Percentiles rank a stretch among this genome's conserved stretches.
Conservation (phyloP, 176 grass and related monocot species). For the Zizania latifolia region DNA sequence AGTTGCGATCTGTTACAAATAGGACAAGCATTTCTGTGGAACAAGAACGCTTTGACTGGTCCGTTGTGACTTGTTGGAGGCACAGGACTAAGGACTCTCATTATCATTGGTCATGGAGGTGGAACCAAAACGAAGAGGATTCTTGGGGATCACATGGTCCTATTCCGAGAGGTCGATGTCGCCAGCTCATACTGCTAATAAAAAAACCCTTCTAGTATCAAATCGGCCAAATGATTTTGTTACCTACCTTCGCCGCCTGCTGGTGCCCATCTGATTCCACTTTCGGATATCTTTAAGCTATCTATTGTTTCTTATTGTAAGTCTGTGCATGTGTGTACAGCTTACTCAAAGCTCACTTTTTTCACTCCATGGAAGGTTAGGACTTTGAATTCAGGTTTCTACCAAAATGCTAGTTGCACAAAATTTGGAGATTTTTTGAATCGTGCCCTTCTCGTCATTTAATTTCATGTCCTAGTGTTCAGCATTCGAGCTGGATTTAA, state of each 20-base stretch:
- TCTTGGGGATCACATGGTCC: constrained; percentile 61
- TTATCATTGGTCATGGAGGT: constrained; percentile 32
- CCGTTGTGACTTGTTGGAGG: constrained; percentile 38
- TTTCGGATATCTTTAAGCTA: neutral
- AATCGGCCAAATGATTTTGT: constrained; percentile 44
- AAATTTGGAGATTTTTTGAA: neutral
- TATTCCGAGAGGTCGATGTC: constrained; percentile 59
- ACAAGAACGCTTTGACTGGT: constrained; percentile 42
- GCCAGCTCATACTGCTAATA: constrained; percentile 58
- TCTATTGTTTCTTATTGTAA: constrained; percentile 4
- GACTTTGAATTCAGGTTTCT: neutral
- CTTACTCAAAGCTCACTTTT: neutral
- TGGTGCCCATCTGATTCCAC: constrained; percentile 17
- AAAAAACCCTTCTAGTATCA: constrained; percentile 47
- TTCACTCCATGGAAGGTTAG: neutral
- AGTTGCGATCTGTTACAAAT: constrained; percentile 28
- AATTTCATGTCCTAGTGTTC: neutral
- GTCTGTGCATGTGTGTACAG: neutral
- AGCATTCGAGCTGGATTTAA: neutral
- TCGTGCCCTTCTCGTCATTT: neutral
- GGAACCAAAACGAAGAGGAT: constrained; percentile 36
- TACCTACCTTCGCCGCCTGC: constrained; percentile 25
- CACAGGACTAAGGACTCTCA: constrained; percentile 17
- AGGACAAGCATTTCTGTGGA: constrained; percentile 19
- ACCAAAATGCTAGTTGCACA: neutral